Conservation (phyloP, 2,329 filamentous ascomycete species). For the Nemania serpens region DNA sequence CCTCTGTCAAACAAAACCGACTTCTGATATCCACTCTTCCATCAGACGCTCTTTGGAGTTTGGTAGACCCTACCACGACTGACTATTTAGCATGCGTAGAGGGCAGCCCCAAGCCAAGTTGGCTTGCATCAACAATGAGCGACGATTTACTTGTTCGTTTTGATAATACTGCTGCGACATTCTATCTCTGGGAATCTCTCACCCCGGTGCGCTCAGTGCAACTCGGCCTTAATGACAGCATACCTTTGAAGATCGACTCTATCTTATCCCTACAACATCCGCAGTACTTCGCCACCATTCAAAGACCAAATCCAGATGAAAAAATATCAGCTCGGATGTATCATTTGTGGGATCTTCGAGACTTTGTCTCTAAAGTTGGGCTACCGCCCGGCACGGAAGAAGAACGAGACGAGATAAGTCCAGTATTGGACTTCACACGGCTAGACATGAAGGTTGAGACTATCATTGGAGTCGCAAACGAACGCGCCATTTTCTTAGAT, state of each 20-base stretch:
- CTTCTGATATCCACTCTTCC: neutral
- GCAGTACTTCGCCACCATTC: neutral
- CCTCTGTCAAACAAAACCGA: constrained; percentile 1
- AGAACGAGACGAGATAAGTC: neutral
- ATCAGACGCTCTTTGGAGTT: constrained; percentile 8
- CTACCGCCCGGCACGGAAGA: neutral
- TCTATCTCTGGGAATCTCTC: constrained; percentile 6
- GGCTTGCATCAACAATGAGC: neutral
- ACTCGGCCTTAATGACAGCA: neutral
- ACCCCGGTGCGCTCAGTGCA: neutral
- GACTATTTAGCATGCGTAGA: neutral
- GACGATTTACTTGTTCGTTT: constrained; percentile 8
- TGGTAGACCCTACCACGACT: neutral
- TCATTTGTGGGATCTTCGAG: constrained; percentile 10
- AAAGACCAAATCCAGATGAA: neutral
- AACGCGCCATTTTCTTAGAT: constrained; percentile 5
- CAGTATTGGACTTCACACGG: neutral
- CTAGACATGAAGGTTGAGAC: neutral
- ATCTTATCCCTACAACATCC: neutral
- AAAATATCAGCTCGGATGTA: neutral
- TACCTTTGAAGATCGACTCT: neutral
- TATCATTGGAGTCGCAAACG: neutral
- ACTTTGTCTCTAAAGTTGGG: neutral
- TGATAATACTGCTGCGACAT: neutral
- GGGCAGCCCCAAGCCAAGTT: neutral